A percentile compares a stretch with the other conserved stretches of the same genome.
Conservation (phyloP, 1,284 basidiomycete species). For the Ustilago loliicola region DNA sequence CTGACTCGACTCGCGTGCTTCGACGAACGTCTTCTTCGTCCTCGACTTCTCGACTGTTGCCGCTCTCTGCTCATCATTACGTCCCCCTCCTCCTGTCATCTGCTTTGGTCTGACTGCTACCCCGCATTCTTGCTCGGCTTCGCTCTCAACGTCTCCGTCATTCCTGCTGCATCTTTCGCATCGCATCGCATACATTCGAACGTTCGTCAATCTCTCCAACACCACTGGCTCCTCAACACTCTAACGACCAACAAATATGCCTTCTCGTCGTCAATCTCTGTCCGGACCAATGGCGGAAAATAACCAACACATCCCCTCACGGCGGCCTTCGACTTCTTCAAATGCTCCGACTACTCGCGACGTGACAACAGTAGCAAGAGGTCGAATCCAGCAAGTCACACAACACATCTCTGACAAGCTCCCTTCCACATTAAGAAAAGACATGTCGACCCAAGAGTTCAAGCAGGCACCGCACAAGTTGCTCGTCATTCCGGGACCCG, state of each 20-base stretch:
- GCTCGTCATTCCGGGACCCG: constrained; percentile 80
- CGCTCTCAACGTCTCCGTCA: not conserved
- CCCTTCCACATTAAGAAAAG: constrained; percentile 48
- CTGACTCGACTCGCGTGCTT: constrained; percentile 22
- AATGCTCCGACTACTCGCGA: constrained; percentile 10
- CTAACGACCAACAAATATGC: constrained; percentile 16
- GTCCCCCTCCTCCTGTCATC: not conserved
- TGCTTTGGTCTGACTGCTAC: not conserved
- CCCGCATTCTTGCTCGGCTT: not conserved
- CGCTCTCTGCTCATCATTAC: constrained; percentile 2
- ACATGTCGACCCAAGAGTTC: constrained; percentile 56
- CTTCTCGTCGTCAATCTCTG: constrained; percentile 41
- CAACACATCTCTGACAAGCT: constrained; percentile 44
- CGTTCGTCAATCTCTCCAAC: not conserved
- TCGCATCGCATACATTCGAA: not conserved
- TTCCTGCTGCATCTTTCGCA: not conserved
- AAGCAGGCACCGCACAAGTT: constrained; percentile 68
- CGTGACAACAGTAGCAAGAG: constrained; percentile 30
- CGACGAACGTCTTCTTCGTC: constrained; percentile 10
- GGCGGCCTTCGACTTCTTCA: constrained; percentile 35
- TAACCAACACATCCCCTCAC: constrained; percentile 22
- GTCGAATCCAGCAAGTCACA: constrained; percentile 45
- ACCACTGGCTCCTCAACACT: not conserved
- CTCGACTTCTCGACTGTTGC: not conserved
- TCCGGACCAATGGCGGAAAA: constrained; percentile 37